phyloP scores from a whole-genome alignment of 768 basidiomycete genomes.

The Lepiota brunneoincarnata region DNA sequence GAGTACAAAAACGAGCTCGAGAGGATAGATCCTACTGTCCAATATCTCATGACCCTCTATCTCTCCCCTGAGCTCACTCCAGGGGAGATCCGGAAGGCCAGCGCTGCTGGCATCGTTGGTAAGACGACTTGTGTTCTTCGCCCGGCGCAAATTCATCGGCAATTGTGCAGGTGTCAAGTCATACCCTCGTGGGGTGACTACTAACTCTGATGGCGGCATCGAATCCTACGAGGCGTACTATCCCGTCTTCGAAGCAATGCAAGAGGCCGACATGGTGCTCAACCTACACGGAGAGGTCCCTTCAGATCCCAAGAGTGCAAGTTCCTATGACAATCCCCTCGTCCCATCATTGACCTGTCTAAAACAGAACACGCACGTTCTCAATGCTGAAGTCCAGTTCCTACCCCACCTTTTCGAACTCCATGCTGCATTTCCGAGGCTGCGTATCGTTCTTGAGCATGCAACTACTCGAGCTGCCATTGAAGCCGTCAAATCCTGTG shows the following conservation, averaged over 20 bases:
- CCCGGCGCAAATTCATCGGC: neutral
- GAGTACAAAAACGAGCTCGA: slow-evolving; percentile 77
- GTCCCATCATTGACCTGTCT: slow-evolving; percentile 20
- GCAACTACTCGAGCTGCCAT: slow-evolving; percentile 92
- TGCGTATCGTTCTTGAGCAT: slow-evolving; percentile 96
- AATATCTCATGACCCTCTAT: slow-evolving; percentile 96
- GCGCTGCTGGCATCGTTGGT: slow-evolving; percentile 76
- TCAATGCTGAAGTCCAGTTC: slow-evolving; percentile 92
- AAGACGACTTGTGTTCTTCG: slow-evolving; percentile 9
- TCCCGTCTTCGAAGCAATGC: slow-evolving; percentile 91
- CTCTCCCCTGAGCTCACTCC: slow-evolving; percentile 90
- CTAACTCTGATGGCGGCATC: slow-evolving; percentile 94
- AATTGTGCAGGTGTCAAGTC: slow-evolving; percentile 74
- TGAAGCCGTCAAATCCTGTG: slow-evolving; percentile 77
- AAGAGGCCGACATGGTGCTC: slow-evolving; percentile 89
- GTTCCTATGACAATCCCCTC: slow-evolving; percentile 32
- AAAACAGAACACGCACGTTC: slow-evolving; percentile 77
- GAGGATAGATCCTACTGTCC: slow-evolving; percentile 68
- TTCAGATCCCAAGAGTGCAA: slow-evolving; percentile 52
- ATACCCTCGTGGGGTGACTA: slow-evolving; percentile 96
- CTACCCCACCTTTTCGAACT: slow-evolving; percentile 83
- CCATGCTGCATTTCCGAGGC: slow-evolving; percentile 78
- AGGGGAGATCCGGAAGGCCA: slow-evolving; percentile 87
- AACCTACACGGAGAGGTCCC: slow-evolving; percentile 98
- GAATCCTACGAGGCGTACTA: slow-evolving; percentile 95